Base-by-base conservation (phyloP, 495 filamentous ascomycete genomes). In the Podospora didyma region DNA sequence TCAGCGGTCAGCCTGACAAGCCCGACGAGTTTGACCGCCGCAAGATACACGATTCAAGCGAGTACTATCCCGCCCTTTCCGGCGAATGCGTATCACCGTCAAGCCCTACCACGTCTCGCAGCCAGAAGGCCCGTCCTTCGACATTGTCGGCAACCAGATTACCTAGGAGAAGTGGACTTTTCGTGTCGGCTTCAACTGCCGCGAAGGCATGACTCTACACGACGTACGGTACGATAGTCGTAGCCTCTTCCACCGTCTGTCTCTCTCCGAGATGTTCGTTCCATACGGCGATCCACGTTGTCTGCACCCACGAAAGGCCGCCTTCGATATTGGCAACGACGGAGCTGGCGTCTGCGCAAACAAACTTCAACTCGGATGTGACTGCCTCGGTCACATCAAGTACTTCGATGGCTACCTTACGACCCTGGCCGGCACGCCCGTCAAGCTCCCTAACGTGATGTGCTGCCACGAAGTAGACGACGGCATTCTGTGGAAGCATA, bases 401-500 rank as follows among this genome's bases (percentile, higher is more conserved):
- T 92, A 89, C 58, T 74, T 91, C 58, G 79, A 83, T 42, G 76
- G 72, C n/a, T 73, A 79, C 3, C 69, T 86, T 10, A 69, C 79
- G 1, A 73, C 75, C 28, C 59, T 76, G 46, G 78, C 81, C 19
- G 88, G 88, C 20, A 74, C 79, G 12, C 75, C 82, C 1, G 65
- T 76, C 0, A 64, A 75, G 4, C 79, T 84, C 69, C 79, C 81
- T 35, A 90, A 90, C 57, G 86, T 86, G 3, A 75, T 92, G 17
- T 90, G 88, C 68, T 77, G 89, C 42, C 88, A 92, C 62, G 86
- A 89, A 54, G 80, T 86, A 59, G 84, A 87, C 60, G 76, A 74
- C 50, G 87, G 87, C 16, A 87, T 90, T 46, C 82, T 82, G 9
- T 90, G 84, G 79, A 92, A 92, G 65, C 88, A 92, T 69, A 90